Percentiles rank a stretch among this genome's conserved stretches.
These are phyloP conservation scores for Penicillium manginii DNA, from an alignment of 495 filamentous ascomycete species.

Conservation along the genomic window DNA sequence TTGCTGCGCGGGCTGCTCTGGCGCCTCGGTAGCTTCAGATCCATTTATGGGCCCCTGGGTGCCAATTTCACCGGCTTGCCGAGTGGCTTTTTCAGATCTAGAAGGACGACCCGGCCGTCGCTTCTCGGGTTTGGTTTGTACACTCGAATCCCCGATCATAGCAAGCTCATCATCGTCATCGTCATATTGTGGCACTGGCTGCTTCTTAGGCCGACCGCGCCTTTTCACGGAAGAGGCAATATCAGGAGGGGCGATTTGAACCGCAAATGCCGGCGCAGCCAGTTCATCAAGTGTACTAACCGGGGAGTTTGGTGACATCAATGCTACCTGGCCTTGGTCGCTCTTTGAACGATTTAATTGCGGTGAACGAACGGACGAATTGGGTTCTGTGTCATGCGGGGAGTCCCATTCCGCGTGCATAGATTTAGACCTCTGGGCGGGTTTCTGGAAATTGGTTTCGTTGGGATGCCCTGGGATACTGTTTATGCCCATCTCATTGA, in stretches of 20 bases:
- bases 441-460: slow-evolving; percentile 19
- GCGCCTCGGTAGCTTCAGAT: slow-evolving; percentile 7
- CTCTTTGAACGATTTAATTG: slow-evolving; percentile 29
- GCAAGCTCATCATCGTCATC: slow-evolving; percentile 42
- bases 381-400: slow-evolving; percentile 47
- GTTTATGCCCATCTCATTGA: slow-evolving; percentile 6
- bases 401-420: slow-evolving; percentile 32
- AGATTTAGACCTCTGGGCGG: slow-evolving; percentile 28
- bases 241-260: slow-evolving; percentile 21
- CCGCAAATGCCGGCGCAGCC: slow-evolving; percentile 21
- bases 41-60: slow-evolving; percentile 2
- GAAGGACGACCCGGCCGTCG: slow-evolving; percentile 27
- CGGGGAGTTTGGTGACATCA: slow-evolving; percentile 23
- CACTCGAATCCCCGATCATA: slow-evolving; percentile 12
- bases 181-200: slow-evolving; percentile 22
- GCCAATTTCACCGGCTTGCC: slow-evolving; percentile 11
- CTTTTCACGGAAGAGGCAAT: slow-evolving; percentile 30
- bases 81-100: slow-evolving; percentile 20
- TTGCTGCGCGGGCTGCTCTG: not conserved
- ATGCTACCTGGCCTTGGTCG: slow-evolving; percentile 19
- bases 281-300: slow-evolving; percentile 36
- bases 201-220: slow-evolving; percentile 39
- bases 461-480: slow-evolving; percentile 8
- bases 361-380: slow-evolving; percentile 40
- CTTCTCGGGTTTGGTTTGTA: slow-evolving; percentile 22